phyloP scores from a whole-genome alignment of 257 asterid genomes.

The Solanum bulbocastanum region DNA sequence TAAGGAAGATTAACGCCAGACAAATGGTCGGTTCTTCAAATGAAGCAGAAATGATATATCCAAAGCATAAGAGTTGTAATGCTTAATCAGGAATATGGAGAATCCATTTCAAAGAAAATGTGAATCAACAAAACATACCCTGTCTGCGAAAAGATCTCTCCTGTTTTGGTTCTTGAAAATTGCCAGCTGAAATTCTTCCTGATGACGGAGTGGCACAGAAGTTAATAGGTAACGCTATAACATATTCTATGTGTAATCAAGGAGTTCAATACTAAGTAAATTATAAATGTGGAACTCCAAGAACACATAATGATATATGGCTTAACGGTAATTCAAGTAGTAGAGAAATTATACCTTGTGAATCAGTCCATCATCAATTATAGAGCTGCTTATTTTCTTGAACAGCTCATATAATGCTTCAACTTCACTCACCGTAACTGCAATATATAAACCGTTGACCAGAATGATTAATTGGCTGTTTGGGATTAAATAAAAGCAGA shows the following conservation, averaged over 20 bases:
- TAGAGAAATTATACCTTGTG: conserved; percentile 49
- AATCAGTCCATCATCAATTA: conserved; percentile 74
- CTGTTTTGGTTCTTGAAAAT: conserved; percentile 63
- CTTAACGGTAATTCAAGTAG: not conserved
- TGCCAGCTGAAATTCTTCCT: conserved; percentile 97
- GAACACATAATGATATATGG: not conserved
- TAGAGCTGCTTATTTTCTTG: conserved; percentile 81
- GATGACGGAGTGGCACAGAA: conserved; percentile 11
- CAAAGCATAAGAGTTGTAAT: not conserved
- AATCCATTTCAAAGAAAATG: not conserved
- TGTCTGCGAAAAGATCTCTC: conserved; percentile 72
- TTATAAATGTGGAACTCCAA: not conserved
- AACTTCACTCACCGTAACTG: conserved; percentile 84
- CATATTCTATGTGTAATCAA: not conserved
- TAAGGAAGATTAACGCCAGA: not conserved
- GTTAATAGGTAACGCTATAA: not conserved
- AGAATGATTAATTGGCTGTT: not conserved
- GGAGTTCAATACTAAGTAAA: not conserved
- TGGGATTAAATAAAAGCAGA: not conserved
- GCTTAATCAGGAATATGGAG: not conserved
- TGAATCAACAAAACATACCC: conserved; percentile 34
- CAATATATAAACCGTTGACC: not conserved
- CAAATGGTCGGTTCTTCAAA: not conserved
- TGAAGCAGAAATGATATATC: not conserved
- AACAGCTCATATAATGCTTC: conserved; percentile 72